Evolutionary conservation across 352 stramenopile genomes (phyloP).

Genomic region (Aphanomyces euteiches): DNA sequence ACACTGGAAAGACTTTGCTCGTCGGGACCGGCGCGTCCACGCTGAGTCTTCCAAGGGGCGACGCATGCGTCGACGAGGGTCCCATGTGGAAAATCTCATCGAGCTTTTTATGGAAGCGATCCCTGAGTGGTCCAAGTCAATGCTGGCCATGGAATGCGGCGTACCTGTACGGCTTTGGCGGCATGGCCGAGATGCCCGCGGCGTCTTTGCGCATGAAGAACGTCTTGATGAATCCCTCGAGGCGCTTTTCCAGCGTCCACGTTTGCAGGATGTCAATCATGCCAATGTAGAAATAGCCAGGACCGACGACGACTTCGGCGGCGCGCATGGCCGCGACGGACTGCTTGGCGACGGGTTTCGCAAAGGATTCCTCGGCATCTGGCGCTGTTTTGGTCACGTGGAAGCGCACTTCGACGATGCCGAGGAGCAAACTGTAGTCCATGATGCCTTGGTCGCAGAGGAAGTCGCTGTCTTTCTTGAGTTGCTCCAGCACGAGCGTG

Average conservation of each 20-base stretch:
- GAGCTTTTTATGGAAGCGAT: slow-evolving; percentile 65
- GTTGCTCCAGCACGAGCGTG: slow-evolving; percentile 47
- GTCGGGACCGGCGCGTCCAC: background rate
- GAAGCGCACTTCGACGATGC: slow-evolving; percentile 75
- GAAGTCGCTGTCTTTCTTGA: slow-evolving; percentile 69
- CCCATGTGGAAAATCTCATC: slow-evolving; percentile 72
- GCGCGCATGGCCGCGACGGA: slow-evolving; percentile 59
- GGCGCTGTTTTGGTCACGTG: slow-evolving; percentile 67
- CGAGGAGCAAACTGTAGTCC: slow-evolving; percentile 81
- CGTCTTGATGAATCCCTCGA: slow-evolving; percentile 74
- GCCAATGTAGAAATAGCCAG: slow-evolving; percentile 83
- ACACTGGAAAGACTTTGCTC: slow-evolving; percentile 22
- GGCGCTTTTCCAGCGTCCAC: slow-evolving; percentile 63
- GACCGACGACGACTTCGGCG: slow-evolving; percentile 72
- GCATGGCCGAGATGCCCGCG: slow-evolving; percentile 73
- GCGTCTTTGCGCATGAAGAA: slow-evolving; percentile 59
- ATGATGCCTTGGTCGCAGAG: slow-evolving; percentile 69
- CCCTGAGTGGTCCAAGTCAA: slow-evolving; percentile 11
- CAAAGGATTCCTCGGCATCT: slow-evolving; percentile 44
- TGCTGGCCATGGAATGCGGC: background rate
- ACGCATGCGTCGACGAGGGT: slow-evolving; percentile 37
- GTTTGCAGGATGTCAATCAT: slow-evolving; percentile 86
- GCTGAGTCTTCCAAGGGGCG: background rate
- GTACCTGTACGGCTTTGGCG: slow-evolving; percentile 57
- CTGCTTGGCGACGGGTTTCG: slow-evolving; percentile 43